Evolutionary conservation across 345 rosid genomes (phyloP).

Genomic region (Populus simonii): DNA sequence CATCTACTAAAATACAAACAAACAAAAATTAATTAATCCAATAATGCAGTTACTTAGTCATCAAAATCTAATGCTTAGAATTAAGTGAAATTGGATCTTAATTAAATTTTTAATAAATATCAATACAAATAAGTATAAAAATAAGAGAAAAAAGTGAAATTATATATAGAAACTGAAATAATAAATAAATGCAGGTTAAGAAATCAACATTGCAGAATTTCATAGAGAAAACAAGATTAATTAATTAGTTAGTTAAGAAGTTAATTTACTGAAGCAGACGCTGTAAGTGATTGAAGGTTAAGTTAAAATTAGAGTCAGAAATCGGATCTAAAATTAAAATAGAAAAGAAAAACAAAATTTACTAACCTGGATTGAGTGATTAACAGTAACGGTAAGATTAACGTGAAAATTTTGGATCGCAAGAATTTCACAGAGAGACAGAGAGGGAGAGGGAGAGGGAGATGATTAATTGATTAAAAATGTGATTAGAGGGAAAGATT

Average conservation of each 20-base stretch:
- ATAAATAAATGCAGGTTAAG: background rate
- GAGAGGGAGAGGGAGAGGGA: background rate
- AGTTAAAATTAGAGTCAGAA: too few species aligned
- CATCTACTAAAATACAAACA: background rate
- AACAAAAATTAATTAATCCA: too few species aligned
- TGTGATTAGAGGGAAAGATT: background rate
- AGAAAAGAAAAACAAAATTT: background rate
- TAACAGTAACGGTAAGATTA: background rate
- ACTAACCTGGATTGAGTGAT: background rate
- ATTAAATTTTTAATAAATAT: background rate
- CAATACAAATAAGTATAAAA: background rate
- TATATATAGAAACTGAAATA: too few species aligned
- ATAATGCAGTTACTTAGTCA: too few species aligned
- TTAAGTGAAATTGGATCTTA: background rate
- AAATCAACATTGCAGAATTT: background rate
- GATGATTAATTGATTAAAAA: too few species aligned
- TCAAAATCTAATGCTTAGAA: background rate
- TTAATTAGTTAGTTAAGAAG: too few species aligned
- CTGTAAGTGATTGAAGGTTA: background rate
- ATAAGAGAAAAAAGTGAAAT: background rate
- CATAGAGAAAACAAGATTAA: background rate
- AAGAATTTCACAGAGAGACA: background rate
- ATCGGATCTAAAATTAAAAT: background rate
- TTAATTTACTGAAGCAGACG: background rate
- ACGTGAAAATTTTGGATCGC: background rate